phyloP scores from a whole-genome alignment of 306 rosid species.

The Quercus wislizeni region DNA sequence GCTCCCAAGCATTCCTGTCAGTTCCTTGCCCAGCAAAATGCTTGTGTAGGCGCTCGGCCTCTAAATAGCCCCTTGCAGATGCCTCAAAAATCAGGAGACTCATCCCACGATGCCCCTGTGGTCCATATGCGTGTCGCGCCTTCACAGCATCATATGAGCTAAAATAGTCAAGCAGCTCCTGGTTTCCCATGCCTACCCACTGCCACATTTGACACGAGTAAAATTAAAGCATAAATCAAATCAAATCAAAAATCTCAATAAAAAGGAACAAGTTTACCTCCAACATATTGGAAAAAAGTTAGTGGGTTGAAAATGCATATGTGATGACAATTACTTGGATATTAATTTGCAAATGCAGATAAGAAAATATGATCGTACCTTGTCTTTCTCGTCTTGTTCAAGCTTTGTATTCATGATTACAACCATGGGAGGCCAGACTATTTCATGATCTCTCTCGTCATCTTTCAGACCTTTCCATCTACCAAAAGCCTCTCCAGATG shows the following conservation, averaged over 20 bases:
- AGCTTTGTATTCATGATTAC: conserved; percentile 67
- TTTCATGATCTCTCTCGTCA: conserved; percentile 69
- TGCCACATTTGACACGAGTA: conserved; percentile 17
- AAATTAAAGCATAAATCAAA: conserved; percentile 8
- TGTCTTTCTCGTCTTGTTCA: conserved; percentile 68
- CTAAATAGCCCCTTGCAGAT: conserved; percentile 72
- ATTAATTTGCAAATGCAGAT: conserved; percentile 4
- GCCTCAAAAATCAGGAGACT: conserved; percentile 82
- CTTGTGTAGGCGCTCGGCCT: conserved; percentile 80
- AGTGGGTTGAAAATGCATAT: not conserved
- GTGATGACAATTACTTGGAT: not conserved
- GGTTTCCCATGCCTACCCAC: conserved; percentile 84
- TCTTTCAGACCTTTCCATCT: conserved; percentile 74
- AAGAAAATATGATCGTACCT: conserved; percentile 39
- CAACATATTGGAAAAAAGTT: too few species aligned
- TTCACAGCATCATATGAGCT: conserved; percentile 48
- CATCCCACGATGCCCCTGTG: conserved; percentile 88
- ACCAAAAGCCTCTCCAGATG: conserved; percentile 74
- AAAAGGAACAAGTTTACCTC: not conserved
- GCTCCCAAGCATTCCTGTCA: conserved; percentile 61
- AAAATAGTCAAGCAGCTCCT: conserved; percentile 74
- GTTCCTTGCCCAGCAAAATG: conserved; percentile 70
- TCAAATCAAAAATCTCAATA: not conserved
- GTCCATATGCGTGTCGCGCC: conserved; percentile 86
- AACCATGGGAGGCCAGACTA: conserved; percentile 93